phyloP scores from a whole-genome alignment of 306 rosid genomes.

The Abrus precatorius region DNA sequence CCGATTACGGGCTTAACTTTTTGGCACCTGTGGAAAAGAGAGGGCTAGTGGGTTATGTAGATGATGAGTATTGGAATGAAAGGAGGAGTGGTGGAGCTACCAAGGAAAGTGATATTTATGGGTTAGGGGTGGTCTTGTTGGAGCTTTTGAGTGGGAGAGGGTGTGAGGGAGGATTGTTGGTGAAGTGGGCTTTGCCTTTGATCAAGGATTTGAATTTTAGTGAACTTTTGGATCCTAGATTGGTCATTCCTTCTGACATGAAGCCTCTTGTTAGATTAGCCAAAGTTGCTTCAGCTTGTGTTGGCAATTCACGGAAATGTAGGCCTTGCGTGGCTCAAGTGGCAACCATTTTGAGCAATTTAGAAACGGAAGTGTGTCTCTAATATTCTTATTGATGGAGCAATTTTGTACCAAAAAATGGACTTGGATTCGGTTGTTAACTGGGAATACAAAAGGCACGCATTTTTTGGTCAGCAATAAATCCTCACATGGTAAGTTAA shows the following conservation, averaged over 20 bases:
- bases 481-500: neutral
- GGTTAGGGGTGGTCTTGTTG: conserved; percentile 82
- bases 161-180: conserved; percentile 71
- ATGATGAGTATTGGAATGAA: conserved; percentile 70
- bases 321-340: conserved; percentile 82
- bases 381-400: conserved; percentile 40
- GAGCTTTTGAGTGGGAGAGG: conserved; percentile 86
- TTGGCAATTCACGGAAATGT: conserved; percentile 76
- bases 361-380: conserved; percentile 60
- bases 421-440: neutral
- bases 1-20: conserved; percentile 75
- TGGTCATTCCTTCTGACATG: conserved; percentile 60
- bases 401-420: conserved; percentile 30
- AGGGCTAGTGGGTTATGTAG: conserved; percentile 68
- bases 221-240: conserved; percentile 76
- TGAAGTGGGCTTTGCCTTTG: conserved; percentile 87
- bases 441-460: neutral
- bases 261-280: conserved; percentile 71
- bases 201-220: conserved; percentile 63
- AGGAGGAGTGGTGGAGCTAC: conserved; percentile 51
- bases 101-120: conserved; percentile 87
- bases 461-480: neutral
- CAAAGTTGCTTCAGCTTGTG: conserved; percentile 88
- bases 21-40: conserved; percentile 64
- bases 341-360: conserved; percentile 71